Conservation (phyloP, 2,329 filamentous ascomycete genomes). For the Herpotrichia juniperi region DNA sequence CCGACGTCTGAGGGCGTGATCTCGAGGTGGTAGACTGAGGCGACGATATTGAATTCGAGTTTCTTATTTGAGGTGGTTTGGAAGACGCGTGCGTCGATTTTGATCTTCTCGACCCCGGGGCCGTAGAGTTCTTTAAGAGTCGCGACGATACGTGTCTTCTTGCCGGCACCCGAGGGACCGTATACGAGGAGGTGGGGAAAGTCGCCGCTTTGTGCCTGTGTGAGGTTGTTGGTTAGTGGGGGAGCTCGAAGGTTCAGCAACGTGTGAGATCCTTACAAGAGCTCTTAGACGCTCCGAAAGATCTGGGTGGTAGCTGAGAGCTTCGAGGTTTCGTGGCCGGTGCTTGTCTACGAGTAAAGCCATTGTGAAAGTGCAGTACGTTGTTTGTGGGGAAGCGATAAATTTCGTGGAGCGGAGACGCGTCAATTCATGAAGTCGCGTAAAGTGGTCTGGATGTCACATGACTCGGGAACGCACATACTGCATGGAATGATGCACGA, state of each 20-base stretch:
- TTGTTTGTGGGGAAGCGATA: not conserved
- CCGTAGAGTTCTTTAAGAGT: constrained; percentile 95
- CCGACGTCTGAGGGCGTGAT: constrained; percentile 98
- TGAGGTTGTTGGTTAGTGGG: constrained; percentile 13
- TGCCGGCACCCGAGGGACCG: constrained; percentile 93
- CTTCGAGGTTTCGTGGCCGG: constrained; percentile 74
- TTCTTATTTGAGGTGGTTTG: constrained; percentile 95
- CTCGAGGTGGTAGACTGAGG: constrained; percentile 96
- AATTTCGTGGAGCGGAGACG: not conserved
- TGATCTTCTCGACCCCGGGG: constrained; percentile 98
- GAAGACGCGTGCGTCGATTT: constrained; percentile 96
- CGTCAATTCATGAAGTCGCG: constrained; percentile 3
- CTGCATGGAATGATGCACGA: too few species aligned
- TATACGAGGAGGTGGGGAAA: constrained; percentile 98
- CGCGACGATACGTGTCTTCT: constrained; percentile 96
- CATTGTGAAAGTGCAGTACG: constrained; percentile 51
- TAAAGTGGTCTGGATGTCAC: constrained; percentile 11
- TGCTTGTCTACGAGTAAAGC: constrained; percentile 70
- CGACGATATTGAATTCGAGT: constrained; percentile 98
- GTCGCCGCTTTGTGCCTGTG: constrained; percentile 90
- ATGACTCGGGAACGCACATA: constrained; percentile 1
- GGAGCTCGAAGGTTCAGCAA: constrained; percentile 14
- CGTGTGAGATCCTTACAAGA: constrained; percentile 64
- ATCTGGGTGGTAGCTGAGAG: constrained; percentile 84
- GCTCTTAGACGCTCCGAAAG: constrained; percentile 86